A percentile compares a stretch with the other conserved stretches of the same genome.
phyloP scores from a whole-genome alignment of 106 monocot species.

The Dendrobium officinale region DNA sequence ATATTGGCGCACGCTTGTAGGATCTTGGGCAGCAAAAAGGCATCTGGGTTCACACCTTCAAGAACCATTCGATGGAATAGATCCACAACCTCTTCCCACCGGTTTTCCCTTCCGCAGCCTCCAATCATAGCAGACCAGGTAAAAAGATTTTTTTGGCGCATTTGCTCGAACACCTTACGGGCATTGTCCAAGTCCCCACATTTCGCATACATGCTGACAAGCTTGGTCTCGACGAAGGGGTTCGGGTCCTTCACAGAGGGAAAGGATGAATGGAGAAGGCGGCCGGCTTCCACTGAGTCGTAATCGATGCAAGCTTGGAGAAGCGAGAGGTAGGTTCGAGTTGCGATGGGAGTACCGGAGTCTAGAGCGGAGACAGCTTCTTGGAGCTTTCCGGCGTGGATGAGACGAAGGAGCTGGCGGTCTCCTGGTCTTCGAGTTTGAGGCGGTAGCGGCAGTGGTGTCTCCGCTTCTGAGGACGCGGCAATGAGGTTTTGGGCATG shows the following conservation, averaged over 20 bases:
- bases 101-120: slow-evolving; percentile 44
- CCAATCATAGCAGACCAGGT: slow-evolving; percentile 79
- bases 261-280: slow-evolving; percentile 50
- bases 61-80: slow-evolving; percentile 56
- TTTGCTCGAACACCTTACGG: slow-evolving; percentile 62
- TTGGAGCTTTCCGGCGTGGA: slow-evolving; percentile 34
- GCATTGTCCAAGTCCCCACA: slow-evolving; percentile 70
- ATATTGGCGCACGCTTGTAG: slow-evolving; percentile 65
- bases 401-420: slow-evolving; percentile 14
- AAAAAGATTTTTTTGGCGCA: slow-evolving; percentile 58
- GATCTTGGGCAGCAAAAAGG: slow-evolving; percentile 65
- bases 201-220: slow-evolving; percentile 88
- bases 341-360: slow-evolving; percentile 17
- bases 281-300: slow-evolving; percentile 49
- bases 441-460: neutral
- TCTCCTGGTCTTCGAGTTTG: slow-evolving; percentile 7
- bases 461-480: neutral
- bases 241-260: slow-evolving; percentile 18
- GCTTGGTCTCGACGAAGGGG: slow-evolving; percentile 58
- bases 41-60: slow-evolving; percentile 59
- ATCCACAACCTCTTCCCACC: slow-evolving; percentile 50
- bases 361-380: slow-evolving; percentile 56
- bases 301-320: slow-evolving; percentile 79
- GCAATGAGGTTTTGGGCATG: neutral
- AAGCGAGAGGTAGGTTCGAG: slow-evolving; percentile 47